Percentiles rank a stretch among this genome's conserved stretches.
Conservation (phyloP, 306 rosid genomes). For the Quillaja saponaria region DNA sequence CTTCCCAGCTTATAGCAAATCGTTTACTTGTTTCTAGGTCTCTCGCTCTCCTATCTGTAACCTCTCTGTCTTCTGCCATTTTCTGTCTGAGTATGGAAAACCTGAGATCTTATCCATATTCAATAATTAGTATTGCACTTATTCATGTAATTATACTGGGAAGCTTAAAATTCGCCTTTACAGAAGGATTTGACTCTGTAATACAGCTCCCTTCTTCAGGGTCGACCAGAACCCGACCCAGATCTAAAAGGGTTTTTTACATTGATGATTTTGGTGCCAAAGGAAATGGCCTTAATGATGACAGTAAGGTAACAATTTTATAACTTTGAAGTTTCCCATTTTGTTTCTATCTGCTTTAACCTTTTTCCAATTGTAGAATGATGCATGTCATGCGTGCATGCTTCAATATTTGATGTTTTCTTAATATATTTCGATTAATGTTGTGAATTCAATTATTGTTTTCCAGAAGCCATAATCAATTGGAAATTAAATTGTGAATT, state of each 20-base stretch:
- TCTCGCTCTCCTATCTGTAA: too few relatives aligned
- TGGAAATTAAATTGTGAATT: too few relatives aligned
- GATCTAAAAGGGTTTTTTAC: slow-evolving; percentile 49
- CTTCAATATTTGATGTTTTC: background rate
- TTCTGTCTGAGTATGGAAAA: slow-evolving; percentile 37
- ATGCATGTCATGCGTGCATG: background rate
- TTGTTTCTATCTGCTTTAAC: background rate
- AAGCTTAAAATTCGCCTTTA: slow-evolving; percentile 23
- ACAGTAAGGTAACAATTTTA: slow-evolving; percentile 52
- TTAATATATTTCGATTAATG: background rate
- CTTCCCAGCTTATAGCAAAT: background rate
- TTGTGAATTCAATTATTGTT: too few relatives aligned
- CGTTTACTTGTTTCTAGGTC: too few relatives aligned
- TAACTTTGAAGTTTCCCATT: background rate
- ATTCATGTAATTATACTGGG: slow-evolving; percentile 31
- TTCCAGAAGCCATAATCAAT: too few relatives aligned
- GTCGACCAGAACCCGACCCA: slow-evolving; percentile 32
- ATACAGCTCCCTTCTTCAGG: slow-evolving; percentile 47
- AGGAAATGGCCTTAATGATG: slow-evolving; percentile 75
- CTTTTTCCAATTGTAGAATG: background rate
- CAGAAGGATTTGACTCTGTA: slow-evolving; percentile 47
- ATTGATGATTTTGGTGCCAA: slow-evolving; percentile 65
- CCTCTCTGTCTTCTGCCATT: background rate
- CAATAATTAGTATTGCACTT: slow-evolving; percentile 22
- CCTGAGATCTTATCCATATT: slow-evolving; percentile 30